Evolutionary conservation across 1,284 basidiomycete species (phyloP), one percentile per base, ranked within the genome.

Genomic region (Naganishia cerealis): DNA sequence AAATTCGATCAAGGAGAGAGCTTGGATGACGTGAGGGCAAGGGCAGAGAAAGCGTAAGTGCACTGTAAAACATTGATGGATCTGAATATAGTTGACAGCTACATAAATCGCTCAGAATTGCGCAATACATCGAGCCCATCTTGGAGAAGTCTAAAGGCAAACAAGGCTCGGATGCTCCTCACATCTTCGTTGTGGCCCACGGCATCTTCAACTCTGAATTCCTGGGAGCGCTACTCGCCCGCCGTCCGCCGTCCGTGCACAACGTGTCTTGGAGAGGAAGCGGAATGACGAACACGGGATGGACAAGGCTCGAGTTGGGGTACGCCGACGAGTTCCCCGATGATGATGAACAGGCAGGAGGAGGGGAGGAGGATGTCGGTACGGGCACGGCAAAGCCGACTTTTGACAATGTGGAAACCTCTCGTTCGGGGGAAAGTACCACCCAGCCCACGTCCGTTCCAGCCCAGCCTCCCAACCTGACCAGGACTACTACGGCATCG

Each of bases 211-310:
- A 81, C 71, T 72, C 75, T 16, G 80, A 81, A 68, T 74, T 81
- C 38, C 61, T 81, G 2, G 76, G 79, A 9, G 76, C 75, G 1
- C 57, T 81, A 9, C 58, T 81, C 26, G 73, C 78, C 15, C 70
- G 80, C n/a, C 68, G 80, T 5, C 76, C 77, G 43, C 72, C 74
- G 8, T 73, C 79, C 4, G 38, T 21, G 33, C 75, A 77, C 16
- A 75, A 76, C 2, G 58, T 76, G 0, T 73, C 75, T 9, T 81
- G 82, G 75, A 73, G 75, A 16, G 81, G 80, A 54, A 74, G 77
- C 18, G 78, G 81, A 2, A 82, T 83, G 77, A 78, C 79, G 15
- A 83, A 84, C 75, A 84, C 83, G 7, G 83, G 80, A 0, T 84
- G 83, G 82, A 81, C 78, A 0, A 73, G 81, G 40, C 65, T 81